A percentile compares a stretch with the other conserved stretches of the same genome.
Evolutionary conservation across 2,329 filamentous ascomycete species (phyloP).

Genomic region (Penicillium sp.): DNA sequence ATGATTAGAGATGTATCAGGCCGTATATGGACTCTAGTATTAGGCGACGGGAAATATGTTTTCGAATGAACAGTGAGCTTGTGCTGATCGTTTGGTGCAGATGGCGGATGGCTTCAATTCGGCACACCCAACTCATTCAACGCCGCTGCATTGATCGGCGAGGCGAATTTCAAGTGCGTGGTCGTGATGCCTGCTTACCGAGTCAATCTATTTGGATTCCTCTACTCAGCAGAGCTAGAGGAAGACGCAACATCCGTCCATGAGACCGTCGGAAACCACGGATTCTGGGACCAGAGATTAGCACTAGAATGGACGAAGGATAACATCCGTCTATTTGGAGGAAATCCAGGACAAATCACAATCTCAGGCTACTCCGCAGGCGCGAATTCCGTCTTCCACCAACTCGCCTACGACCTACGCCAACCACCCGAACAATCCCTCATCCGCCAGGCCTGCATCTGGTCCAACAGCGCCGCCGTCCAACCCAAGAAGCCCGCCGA

Average conservation of each 20-base stretch:
- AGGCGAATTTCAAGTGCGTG: conserved; percentile 52
- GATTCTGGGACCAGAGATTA: conserved; percentile 58
- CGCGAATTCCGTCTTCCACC: conserved; percentile 57
- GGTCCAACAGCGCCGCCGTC: conserved; percentile 54
- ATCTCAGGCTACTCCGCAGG: conserved; percentile 58
- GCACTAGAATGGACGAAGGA: conserved; percentile 58
- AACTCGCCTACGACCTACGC: conserved; percentile 57
- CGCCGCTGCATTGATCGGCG: conserved; percentile 48
- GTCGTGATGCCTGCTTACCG: conserved; percentile 58
- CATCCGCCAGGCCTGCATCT: conserved; percentile 54
- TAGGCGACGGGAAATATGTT: too few species aligned
- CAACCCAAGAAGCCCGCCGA: conserved; percentile 52
- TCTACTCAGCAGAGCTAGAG: conserved; percentile 51
- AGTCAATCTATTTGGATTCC: conserved; percentile 57
- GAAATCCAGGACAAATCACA: conserved; percentile 52
- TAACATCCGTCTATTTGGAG: conserved; percentile 53
- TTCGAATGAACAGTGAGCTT: too few species aligned
- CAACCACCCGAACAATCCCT: conserved; percentile 48
- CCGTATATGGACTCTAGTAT: too few species aligned
- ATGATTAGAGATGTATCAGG: not conserved
- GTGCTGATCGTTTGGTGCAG: conserved; percentile 26
- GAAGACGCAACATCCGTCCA: conserved; percentile 40
- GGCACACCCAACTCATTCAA: conserved; percentile 52
- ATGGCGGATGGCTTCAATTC: conserved; percentile 59
- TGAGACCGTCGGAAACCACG: conserved; percentile 50